Base-by-base conservation (phyloP, 305 asterid genomes). In the Andrographis paniculata region DNA sequence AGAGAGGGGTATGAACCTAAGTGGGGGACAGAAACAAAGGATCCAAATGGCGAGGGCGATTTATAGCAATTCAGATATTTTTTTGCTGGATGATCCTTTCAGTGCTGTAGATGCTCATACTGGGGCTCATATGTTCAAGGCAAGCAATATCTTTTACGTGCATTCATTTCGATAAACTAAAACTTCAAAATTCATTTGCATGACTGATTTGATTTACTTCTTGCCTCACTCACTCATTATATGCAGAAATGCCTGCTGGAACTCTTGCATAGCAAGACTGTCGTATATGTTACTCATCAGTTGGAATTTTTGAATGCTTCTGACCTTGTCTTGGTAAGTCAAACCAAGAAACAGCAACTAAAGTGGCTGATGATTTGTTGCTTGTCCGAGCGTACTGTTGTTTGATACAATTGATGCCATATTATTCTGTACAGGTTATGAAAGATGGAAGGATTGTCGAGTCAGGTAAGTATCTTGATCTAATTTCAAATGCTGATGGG, bases 101-200 rank as follows among this genome's bases (percentile, higher is more conserved):
- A 79, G 95, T 30, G 87, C 94, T 0, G 94, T 85, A 27, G 95
- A 82, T 67, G 91, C 85, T 21, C 84, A 82, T 48, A 82, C 94
- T 2, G 95, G 95, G 5, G 79, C 80, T 67, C 91, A 85, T 45
- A 82, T 85, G 75, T 85, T 79, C 61, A 79, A 75, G 80, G 93
- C 63, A 67, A 75, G 66, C 9, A 13, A 44, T 6, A 30, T 10
- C 38, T 30, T 20, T 45, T 38, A 2, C 12, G 1, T 31, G 6
- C 14, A 4, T 15, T 18, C 21, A 60, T 13, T 27, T 2, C 42
- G 14, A 3, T 4, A 33, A 33, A 12, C 9, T 5, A 0, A 12
- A 6, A 17, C 14, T n/a, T 23, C 47, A 42, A 22, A 38, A 43
- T 39, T 44, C 17, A 14, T 46, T 6, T 20, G 16, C 18, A 31